Evolutionary conservation across 2,329 filamentous ascomycete genomes (phyloP).

Genomic region (Colletotrichum noveboracense): DNA sequence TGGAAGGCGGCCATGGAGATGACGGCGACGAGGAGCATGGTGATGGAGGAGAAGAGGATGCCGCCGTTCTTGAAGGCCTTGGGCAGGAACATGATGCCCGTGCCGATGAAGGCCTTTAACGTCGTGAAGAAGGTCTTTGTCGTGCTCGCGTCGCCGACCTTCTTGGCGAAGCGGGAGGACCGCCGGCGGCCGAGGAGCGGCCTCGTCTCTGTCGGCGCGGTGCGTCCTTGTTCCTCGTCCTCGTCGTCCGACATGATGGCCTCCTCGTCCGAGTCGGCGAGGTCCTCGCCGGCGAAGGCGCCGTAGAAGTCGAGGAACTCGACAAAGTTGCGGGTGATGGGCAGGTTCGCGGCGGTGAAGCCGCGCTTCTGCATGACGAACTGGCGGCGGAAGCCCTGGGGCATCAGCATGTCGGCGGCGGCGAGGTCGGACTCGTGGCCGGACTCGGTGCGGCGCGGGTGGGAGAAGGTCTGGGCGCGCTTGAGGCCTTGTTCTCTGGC

Average conservation of each 20-base stretch:
- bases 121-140: conserved; percentile 79
- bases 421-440: conserved; percentile 23
- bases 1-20: conserved; percentile 76
- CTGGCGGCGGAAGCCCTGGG: conserved; percentile 49
- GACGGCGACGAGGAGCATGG: conserved; percentile 67
- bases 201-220: conserved; percentile 52
- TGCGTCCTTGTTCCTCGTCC: conserved; percentile 43
- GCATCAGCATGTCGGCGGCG: conserved; percentile 21
- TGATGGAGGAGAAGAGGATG: conserved; percentile 75
- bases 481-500: conserved; percentile 56
- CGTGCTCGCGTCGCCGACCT: conserved; percentile 67
- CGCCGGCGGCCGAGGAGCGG: conserved; percentile 65
- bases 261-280: conserved; percentile 65
- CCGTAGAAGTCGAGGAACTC: conserved; percentile 80
- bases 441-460: conserved; percentile 37
- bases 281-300: conserved; percentile 77
- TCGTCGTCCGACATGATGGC: conserved; percentile 51
- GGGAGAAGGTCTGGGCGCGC: conserved; percentile 72
- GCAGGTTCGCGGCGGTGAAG: conserved; percentile 33
- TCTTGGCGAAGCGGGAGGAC: conserved; percentile 46
- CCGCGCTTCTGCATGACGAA: conserved; percentile 43
- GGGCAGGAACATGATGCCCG: conserved; percentile 82
- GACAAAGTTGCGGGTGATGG: conserved; percentile 73
- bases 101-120: conserved; percentile 80
- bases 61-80: conserved; percentile 82